Conservation (phyloP, 2,329 filamentous ascomycete genomes). For the Cercospora zeae-maydis region DNA sequence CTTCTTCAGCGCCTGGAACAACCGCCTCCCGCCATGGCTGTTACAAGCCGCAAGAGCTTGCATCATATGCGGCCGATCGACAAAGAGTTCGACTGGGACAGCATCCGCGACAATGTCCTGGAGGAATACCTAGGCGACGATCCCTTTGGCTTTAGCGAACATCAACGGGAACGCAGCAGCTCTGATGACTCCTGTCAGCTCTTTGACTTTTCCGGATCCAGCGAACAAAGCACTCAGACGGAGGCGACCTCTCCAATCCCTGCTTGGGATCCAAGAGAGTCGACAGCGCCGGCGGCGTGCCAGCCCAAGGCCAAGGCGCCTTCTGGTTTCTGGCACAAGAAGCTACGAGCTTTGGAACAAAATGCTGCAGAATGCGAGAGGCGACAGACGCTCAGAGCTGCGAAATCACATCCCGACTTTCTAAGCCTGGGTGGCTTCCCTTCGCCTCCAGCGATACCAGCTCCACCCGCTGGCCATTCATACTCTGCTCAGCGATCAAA, state of each 20-base stretch:
- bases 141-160: slow-evolving; percentile 47
- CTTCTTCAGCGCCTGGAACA: not conserved
- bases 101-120: slow-evolving; percentile 60
- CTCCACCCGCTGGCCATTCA: slow-evolving; percentile 32
- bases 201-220: slow-evolving; percentile 48
- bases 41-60: slow-evolving; percentile 20
- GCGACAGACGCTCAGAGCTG: slow-evolving; percentile 36
- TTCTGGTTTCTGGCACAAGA: slow-evolving; percentile 53
- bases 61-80: slow-evolving; percentile 46
- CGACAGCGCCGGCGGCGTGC: slow-evolving; percentile 24
- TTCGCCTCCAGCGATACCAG: slow-evolving; percentile 34
- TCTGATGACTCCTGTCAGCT: slow-evolving; percentile 50
- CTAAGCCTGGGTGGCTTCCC: slow-evolving; percentile 36
- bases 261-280: slow-evolving; percentile 40
- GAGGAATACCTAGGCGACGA: slow-evolving; percentile 61
- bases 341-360: slow-evolving; percentile 50
- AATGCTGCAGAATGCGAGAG: slow-evolving; percentile 46
- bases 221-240: slow-evolving; percentile 48
- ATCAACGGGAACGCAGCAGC: slow-evolving; percentile 48
- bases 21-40: slow-evolving; percentile 21
- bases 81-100: slow-evolving; percentile 54
- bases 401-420: slow-evolving; percentile 37
- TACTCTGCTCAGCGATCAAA: slow-evolving; percentile 29
- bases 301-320: slow-evolving; percentile 41
- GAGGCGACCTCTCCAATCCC: slow-evolving; percentile 48